phyloP scores from a whole-genome alignment of 2,329 filamentous ascomycete genomes.

The Cladosporium sp. region DNA sequence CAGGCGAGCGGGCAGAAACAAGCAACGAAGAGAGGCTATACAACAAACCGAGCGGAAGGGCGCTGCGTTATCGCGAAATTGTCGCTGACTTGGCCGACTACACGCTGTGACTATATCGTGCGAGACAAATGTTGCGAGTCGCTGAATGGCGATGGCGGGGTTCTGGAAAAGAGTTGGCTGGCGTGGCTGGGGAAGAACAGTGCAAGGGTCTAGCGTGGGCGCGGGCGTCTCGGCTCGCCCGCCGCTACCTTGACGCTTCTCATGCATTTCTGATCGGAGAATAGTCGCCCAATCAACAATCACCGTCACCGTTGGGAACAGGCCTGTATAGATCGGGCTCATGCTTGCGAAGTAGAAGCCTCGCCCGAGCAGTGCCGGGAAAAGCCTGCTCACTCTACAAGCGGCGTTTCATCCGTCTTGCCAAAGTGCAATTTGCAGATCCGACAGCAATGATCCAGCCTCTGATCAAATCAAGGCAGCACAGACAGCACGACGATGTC shows the following conservation, averaged over 20 bases:
- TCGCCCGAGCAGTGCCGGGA: neutral
- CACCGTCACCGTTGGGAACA: neutral
- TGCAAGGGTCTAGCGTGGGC: too few species aligned
- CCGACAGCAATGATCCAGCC: slow-evolving; percentile 6
- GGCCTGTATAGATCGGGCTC: neutral
- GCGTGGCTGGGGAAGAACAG: too few species aligned
- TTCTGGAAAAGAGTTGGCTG: too few species aligned
- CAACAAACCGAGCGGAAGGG: neutral
- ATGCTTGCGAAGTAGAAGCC: neutral
- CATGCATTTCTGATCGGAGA: too few species aligned
- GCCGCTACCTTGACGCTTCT: too few species aligned
- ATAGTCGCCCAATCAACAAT: too few species aligned
- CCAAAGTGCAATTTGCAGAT: neutral
- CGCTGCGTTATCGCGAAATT: neutral
- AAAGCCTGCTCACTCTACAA: neutral
- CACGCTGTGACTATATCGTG: neutral
- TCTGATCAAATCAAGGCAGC: neutral
- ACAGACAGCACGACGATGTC: slow-evolving; percentile 17
- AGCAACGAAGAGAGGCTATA: neutral
- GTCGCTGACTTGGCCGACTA: neutral
- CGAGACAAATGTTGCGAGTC: neutral
- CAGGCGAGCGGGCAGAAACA: neutral
- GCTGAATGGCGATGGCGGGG: slow-evolving; percentile 2
- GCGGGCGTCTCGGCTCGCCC: too few species aligned
- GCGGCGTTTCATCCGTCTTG: neutral